Conservation (phyloP, 345 rosid genomes). For the Melaleuca quinquenervia region DNA sequence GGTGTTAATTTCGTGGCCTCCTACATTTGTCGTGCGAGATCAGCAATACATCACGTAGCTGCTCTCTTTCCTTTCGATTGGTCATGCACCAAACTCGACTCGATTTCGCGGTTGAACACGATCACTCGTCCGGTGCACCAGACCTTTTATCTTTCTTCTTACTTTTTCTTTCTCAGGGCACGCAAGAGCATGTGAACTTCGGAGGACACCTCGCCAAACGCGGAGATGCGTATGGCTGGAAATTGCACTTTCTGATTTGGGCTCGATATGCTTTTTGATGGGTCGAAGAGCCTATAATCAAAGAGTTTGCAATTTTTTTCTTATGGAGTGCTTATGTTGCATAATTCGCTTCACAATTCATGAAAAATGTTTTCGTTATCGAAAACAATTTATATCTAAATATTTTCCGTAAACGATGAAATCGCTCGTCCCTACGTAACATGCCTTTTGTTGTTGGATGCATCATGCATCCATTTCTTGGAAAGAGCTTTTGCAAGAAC, state of each 20-base stretch:
- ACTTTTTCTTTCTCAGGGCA: background rate
- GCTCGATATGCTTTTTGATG: background rate
- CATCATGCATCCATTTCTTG: background rate
- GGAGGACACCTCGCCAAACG: background rate
- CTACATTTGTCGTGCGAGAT: background rate
- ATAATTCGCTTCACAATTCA: background rate
- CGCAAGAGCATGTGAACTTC: background rate
- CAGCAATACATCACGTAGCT: background rate
- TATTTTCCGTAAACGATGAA: too few species aligned
- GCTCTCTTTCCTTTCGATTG: background rate
- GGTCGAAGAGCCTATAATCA: background rate
- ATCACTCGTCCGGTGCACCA: background rate
- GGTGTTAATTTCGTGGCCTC: background rate
- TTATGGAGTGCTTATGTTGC: too few species aligned
- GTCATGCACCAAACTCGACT: background rate
- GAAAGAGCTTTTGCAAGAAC: background rate
- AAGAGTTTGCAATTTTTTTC: background rate
- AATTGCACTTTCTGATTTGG: background rate
- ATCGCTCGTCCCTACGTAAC: too few species aligned
- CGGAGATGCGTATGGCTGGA: background rate
- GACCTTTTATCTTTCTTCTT: background rate
- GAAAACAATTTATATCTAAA: too few species aligned
- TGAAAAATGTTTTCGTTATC: too few species aligned
- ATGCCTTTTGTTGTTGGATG: background rate
- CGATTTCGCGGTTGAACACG: too few species aligned